phyloP scores from a whole-genome alignment of 495 filamentous ascomycete genomes.

The Thozetella sp. region DNA sequence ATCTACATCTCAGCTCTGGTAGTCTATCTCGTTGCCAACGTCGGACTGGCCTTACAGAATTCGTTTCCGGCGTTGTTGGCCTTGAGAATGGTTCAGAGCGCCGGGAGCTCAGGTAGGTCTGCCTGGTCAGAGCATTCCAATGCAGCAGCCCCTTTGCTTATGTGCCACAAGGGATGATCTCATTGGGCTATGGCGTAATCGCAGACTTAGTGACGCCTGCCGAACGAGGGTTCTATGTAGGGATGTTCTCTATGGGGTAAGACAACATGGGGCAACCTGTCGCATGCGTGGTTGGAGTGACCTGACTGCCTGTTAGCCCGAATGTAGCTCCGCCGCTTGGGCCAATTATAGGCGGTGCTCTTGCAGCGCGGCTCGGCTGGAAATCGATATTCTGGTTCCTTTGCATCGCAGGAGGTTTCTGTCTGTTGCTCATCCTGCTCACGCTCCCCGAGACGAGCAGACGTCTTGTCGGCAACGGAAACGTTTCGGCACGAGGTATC shows the following conservation, averaged over 20 bases:
- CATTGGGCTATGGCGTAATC: constrained; percentile 65
- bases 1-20: constrained; percentile 48
- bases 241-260: constrained; percentile 36
- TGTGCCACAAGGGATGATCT: constrained; percentile 56
- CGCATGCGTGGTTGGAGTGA: neutral
- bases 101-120: neutral
- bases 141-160: constrained; percentile 55
- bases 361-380: neutral
- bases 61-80: constrained; percentile 47
- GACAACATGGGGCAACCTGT: neutral
- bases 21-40: constrained; percentile 51
- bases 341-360: neutral
- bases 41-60: constrained; percentile 47
- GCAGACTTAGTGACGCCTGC: constrained; percentile 56
- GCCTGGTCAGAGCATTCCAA: neutral
- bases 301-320: neutral
- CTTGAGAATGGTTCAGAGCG: constrained; percentile 16
- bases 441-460: neutral
- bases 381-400: neutral
- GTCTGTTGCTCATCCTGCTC: neutral
- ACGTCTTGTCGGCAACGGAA: neutral
- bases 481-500: neutral
- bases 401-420: neutral
- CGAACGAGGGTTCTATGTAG: constrained; percentile 36
- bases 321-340: neutral